Evolutionary conservation across 1,284 basidiomycete genomes (phyloP).

Genomic region (Sphagnurus paluster): DNA sequence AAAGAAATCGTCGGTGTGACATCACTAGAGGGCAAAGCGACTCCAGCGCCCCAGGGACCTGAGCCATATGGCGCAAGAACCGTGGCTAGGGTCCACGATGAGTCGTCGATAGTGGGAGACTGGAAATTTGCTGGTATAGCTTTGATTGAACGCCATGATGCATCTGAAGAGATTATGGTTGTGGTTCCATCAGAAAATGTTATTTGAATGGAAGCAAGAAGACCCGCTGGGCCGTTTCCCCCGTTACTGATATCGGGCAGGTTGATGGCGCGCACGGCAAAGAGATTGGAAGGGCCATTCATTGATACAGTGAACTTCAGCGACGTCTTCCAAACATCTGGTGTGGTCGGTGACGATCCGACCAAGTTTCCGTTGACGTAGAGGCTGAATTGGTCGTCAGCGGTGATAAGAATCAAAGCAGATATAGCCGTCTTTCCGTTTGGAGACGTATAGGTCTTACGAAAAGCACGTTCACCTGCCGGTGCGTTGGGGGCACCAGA

Average conservation of each 20-base stretch:
- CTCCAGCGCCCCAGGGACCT: conserved; percentile 21
- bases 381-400: conserved; percentile 26
- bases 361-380: conserved; percentile 26
- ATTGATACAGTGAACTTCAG: conserved; percentile 19
- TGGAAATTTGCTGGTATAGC: conserved; percentile 21
- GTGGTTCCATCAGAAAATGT: conserved; percentile 22
- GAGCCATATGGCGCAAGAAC: conserved; percentile 20
- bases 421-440: conserved; percentile 22
- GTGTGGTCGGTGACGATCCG: conserved; percentile 21
- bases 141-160: conserved; percentile 18
- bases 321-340: conserved; percentile 24
- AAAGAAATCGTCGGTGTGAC: conserved; percentile 19
- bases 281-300: conserved; percentile 13
- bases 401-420: conserved; percentile 24
- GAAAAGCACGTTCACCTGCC: conserved; percentile 27
- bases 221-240: conserved; percentile 23
- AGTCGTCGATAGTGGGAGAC: conserved; percentile 15
- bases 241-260: conserved; percentile 20
- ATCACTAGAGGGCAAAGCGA: conserved; percentile 14
- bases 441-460: conserved; percentile 26
- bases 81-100: conserved; percentile 20
- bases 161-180: conserved; percentile 19
- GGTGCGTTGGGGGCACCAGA: conserved; percentile 22
- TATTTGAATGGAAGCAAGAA: conserved; percentile 24
- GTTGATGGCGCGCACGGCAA: conserved; percentile 25